Evolutionary conservation across 176 grass and related monocot genomes (phyloP).

Genomic region (Carex cristatella): DNA sequence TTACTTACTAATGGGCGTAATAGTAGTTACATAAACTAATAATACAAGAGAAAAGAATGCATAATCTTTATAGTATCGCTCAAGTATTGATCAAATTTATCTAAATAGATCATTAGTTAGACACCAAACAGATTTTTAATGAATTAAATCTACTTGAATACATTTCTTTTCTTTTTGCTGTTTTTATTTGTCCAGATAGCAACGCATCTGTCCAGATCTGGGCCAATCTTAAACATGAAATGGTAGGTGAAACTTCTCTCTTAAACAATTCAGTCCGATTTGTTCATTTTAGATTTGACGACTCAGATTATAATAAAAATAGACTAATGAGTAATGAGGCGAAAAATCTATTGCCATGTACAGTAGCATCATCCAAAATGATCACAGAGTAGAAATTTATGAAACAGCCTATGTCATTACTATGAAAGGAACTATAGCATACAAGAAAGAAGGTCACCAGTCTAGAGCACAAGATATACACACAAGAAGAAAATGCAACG

Average conservation of each 20-base stretch:
- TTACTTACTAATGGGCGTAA: no score
- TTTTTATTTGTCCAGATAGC: no score
- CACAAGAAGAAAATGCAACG: not conserved
- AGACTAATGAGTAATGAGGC: not conserved
- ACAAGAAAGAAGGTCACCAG: not conserved
- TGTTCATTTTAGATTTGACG: not conserved
- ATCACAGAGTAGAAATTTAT: conserved; percentile 1
- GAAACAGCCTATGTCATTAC: conserved; percentile 18
- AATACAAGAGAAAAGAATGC: no score
- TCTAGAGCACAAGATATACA: conserved; percentile 19
- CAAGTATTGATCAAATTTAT: not conserved
- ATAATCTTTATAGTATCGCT: no score
- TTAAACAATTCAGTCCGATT: not conserved
- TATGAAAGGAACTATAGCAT: conserved; percentile 15
- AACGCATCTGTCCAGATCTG: no score
- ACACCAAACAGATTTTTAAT: not conserved
- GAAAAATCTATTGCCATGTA: not conserved
- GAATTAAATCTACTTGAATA: not conserved
- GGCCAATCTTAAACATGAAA: no score
- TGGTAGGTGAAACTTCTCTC: not conserved
- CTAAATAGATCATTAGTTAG: no score
- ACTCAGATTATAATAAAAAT: not conserved
- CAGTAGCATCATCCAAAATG: not conserved
- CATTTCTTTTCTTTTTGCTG: no score
- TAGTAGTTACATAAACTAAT: no score